Evolutionary conservation across 768 basidiomycete genomes (phyloP).

Genomic region (Clavaria fumosa): DNA sequence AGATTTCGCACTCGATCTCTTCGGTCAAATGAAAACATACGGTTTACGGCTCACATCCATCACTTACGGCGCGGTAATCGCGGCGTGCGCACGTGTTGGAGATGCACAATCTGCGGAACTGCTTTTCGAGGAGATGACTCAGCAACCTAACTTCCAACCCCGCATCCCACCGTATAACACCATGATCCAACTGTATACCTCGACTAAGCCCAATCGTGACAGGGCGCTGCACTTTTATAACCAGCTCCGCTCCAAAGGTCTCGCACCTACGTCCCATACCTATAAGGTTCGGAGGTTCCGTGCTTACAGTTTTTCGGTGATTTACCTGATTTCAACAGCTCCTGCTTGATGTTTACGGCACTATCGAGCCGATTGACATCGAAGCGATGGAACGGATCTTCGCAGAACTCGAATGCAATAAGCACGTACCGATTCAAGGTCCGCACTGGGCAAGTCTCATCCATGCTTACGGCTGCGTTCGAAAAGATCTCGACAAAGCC

Average conservation of each 20-base stretch:
- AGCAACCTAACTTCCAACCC: slow-evolving; percentile 60
- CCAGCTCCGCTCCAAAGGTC: slow-evolving; percentile 39
- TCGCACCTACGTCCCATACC: slow-evolving; percentile 76
- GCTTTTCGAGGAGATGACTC: slow-evolving; percentile 76
- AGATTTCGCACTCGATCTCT: slow-evolving; percentile 74
- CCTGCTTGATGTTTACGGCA: slow-evolving; percentile 78
- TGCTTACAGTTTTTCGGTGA: neutral
- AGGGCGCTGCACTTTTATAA: slow-evolving; percentile 65
- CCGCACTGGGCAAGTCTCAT: slow-evolving; percentile 68
- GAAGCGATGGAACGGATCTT: slow-evolving; percentile 59
- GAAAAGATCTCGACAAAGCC: slow-evolving; percentile 64
- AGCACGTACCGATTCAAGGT: slow-evolving; percentile 26
- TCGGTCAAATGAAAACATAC: slow-evolving; percentile 67
- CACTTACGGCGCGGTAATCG: slow-evolving; percentile 89
- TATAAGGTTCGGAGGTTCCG: slow-evolving; percentile 66
- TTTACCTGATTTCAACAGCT: slow-evolving; percentile 29
- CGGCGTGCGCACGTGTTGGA: slow-evolving; percentile 87
- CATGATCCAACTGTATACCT: slow-evolving; percentile 94
- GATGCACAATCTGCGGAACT: slow-evolving; percentile 68
- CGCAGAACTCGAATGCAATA: slow-evolving; percentile 33
- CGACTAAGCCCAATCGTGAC: slow-evolving; percentile 75
- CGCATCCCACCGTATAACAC: slow-evolving; percentile 94
- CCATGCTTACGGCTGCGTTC: slow-evolving; percentile 73
- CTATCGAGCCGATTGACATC: slow-evolving; percentile 70
- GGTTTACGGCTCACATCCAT: slow-evolving; percentile 61